Conservation (phyloP, 306 rosid genomes). For the Vigna hirtella region DNA sequence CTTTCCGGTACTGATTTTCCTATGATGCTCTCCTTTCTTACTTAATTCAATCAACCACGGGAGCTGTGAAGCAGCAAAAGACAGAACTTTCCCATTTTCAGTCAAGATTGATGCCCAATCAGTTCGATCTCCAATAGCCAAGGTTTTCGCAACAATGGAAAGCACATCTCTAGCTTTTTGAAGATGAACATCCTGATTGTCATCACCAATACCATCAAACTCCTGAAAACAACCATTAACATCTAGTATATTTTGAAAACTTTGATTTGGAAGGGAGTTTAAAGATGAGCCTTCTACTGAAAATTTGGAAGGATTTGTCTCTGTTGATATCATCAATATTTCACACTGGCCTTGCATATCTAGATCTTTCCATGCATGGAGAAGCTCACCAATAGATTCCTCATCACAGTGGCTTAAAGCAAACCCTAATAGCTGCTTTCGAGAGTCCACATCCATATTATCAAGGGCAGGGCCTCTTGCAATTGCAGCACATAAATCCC, state of each 20-base stretch:
- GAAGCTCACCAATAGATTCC: conserved; percentile 92
- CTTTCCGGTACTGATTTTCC: conserved; percentile 58
- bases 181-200: conserved; percentile 68
- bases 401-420: conserved; percentile 94
- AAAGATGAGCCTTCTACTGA: conserved; percentile 65
- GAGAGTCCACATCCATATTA: conserved; percentile 85
- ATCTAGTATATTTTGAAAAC: conserved; percentile 56
- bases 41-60: conserved; percentile 93
- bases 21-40: conserved; percentile 55
- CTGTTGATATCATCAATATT: conserved; percentile 63
- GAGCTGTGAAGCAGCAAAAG: conserved; percentile 84
- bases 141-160: conserved; percentile 73
- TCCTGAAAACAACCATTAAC: conserved; percentile 53
- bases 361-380: conserved; percentile 92
- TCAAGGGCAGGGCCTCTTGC: conserved; percentile 99
- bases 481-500: conserved; percentile 99
- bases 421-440: conserved; percentile 91
- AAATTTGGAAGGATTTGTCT: conserved; percentile 60
- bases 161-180: conserved; percentile 57
- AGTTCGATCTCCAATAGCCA: conserved; percentile 68
- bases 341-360: conserved; percentile 97
- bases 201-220: conserved; percentile 47
- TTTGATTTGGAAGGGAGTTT: conserved; percentile 53
- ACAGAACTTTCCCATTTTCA: conserved; percentile 81
- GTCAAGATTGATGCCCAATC: conserved; percentile 71